Conservation (phyloP, 2,329 filamentous ascomycete species). For the Botrytis squamosa region DNA sequence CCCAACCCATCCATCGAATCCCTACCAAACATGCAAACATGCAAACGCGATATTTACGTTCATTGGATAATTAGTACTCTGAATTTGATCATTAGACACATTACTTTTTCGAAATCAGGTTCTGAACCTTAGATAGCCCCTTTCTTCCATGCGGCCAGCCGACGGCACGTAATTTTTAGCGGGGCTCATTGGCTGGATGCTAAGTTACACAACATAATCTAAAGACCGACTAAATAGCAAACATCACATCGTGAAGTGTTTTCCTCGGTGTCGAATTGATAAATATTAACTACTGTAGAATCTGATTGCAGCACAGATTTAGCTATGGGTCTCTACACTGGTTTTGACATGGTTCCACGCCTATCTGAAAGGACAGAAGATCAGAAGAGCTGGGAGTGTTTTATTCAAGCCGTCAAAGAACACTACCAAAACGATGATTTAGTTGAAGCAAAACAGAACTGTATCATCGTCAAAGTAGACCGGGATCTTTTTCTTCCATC, state of each 20-base stretch:
- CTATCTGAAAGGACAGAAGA: conserved; percentile 34
- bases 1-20: not conserved
- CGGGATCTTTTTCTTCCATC: conserved; percentile 35
- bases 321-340: conserved; percentile 34
- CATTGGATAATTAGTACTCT: not conserved
- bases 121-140: not conserved
- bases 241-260: not conserved
- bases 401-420: conserved; percentile 30
- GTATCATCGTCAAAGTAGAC: conserved; percentile 36
- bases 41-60: not conserved
- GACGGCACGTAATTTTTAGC: not conserved
- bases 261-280: too few species aligned
- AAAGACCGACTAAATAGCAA: not conserved
- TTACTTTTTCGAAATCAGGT: not conserved
- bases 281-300: not conserved
- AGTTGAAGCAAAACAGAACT: conserved; percentile 26
- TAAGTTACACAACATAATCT: not conserved
- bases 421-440: not conserved
- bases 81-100: not conserved
- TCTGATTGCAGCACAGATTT: not conserved
- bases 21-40: not conserved
- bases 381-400: conserved; percentile 31
- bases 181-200: not conserved
- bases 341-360: conserved; percentile 37
- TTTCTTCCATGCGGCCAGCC: not conserved